Evolutionary conservation across 495 filamentous ascomycete genomes (phyloP), one percentile per base, ranked within the genome.

Genomic region (Xanthoparmelia taractica): DNA sequence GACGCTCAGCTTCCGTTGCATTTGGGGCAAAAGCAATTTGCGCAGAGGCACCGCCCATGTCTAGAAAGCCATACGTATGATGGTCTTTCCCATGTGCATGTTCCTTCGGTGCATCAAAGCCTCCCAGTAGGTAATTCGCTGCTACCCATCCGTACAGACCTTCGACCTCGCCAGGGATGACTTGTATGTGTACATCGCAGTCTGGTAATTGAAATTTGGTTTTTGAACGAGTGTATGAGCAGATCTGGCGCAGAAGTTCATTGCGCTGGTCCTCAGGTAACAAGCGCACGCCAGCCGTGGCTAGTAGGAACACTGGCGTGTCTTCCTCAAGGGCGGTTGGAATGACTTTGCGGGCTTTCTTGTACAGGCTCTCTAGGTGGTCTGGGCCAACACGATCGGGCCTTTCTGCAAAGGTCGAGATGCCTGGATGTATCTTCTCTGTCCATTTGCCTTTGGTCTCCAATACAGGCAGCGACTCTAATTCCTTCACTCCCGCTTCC

Each of bases 1-100:
- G 94, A 66, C 92, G 95, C 66, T 86, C 80, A 8, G 90, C 86
- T 70, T 97, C 94, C 0, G 94, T 99, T 17, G 82, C 75, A 73
- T 99, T 99, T 0, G 94, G 94, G 13, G 92, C 91, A 73, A 99
- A 99, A 8, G 94, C 94, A 68, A 99, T 97, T 72, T 97, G 94
- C 25, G 94, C 92, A 0, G 92, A 97, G 23, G 94, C 94, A 23
- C 94, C 94, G 33, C 94, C 94, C 94, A 99, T 97, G 72, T 99
- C 94, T 59, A 99, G 74, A 72, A 99, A 99, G 0, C 94, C 94
- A 73, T 97, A 99, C 0, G 94, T 99, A 69, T 94, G 89, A 68
- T 97, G 94, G 31, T 84, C 87, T 69, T 96, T 92, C 23, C 91
- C 92, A 69, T 89, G 85, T 58, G 79, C 77, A 67, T 95, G 90